Evolutionary conservation across 208 protist species (phyloP).

Genomic region (Trichomonas gallinae): DNA sequence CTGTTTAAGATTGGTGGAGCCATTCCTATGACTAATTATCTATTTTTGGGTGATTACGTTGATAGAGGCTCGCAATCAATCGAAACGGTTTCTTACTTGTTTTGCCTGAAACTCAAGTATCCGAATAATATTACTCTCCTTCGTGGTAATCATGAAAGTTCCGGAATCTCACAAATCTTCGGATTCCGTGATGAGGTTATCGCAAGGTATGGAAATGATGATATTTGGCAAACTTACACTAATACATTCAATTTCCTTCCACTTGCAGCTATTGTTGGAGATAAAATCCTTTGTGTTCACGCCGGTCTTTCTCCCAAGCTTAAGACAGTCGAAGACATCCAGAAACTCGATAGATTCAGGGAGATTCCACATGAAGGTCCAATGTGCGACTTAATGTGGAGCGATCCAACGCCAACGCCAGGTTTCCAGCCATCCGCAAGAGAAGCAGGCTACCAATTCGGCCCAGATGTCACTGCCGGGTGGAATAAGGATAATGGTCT

Average conservation of each 20-base stretch:
- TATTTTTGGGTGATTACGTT: slow-evolving; percentile 38
- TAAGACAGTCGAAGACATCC: slow-evolving; percentile 56
- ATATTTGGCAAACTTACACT: slow-evolving; percentile 43
- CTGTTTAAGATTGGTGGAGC: neutral
- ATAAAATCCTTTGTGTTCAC: slow-evolving; percentile 73
- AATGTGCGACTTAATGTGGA: slow-evolving; percentile 57
- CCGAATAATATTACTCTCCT: slow-evolving; percentile 34
- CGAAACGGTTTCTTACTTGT: slow-evolving; percentile 34
- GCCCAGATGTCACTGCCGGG: slow-evolving; percentile 83
- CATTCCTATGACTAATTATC: neutral
- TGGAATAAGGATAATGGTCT: slow-evolving; percentile 95
- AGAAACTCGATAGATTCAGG: neutral
- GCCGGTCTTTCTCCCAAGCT: slow-evolving; percentile 60
- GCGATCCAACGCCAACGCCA: slow-evolving; percentile 47
- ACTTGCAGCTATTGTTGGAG: slow-evolving; percentile 61
- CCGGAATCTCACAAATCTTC: slow-evolving; percentile 28
- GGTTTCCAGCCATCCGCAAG: slow-evolving; percentile 87
- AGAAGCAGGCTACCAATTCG: slow-evolving; percentile 70
- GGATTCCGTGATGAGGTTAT: slow-evolving; percentile 41
- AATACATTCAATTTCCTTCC: slow-evolving; percentile 68
- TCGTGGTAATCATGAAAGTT: slow-evolving; percentile 41
- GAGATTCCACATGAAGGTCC: slow-evolving; percentile 54
- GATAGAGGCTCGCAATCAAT: slow-evolving; percentile 34
- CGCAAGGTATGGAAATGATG: slow-evolving; percentile 26
- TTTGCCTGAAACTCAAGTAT: slow-evolving; percentile 30